phyloP scores from a whole-genome alignment of 2,329 filamentous ascomycete species.

The Alternaria alternata region DNA sequence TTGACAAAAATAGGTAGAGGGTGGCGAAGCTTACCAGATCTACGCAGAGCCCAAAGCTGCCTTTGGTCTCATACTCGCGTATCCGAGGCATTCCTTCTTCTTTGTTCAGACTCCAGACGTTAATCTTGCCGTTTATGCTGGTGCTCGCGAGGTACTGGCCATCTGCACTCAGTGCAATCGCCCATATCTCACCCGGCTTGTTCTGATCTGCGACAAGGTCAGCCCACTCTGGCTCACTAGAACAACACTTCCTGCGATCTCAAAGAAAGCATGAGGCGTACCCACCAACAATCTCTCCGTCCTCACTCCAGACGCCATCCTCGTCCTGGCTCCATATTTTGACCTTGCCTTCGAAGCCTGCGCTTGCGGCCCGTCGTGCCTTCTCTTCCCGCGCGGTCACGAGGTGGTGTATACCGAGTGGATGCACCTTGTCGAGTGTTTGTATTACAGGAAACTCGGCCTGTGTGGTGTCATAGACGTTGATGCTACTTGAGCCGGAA shows the following conservation, averaged over 20 bases:
- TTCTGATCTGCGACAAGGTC: constrained; percentile 55
- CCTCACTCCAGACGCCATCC: constrained; percentile 62
- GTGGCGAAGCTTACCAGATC: constrained; percentile 66
- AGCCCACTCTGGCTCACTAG: constrained; percentile 6
- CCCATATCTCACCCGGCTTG: constrained; percentile 81
- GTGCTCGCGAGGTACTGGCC: constrained; percentile 87
- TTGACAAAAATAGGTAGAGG: background rate
- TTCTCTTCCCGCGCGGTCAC: constrained; percentile 73
- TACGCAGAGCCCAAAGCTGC: constrained; percentile 88
- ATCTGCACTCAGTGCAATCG: constrained; percentile 82
- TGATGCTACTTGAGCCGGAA: constrained; percentile 75
- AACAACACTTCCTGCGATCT: background rate
- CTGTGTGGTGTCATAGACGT: constrained; percentile 77
- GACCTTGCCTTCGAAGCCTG: constrained; percentile 88
- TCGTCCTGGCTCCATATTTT: constrained; percentile 77
- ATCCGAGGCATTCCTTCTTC: constrained; percentile 68
- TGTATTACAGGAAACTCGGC: constrained; percentile 79
- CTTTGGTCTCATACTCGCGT: constrained; percentile 87
- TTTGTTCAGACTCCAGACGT: constrained; percentile 77
- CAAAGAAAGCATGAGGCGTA: constrained; percentile 34
- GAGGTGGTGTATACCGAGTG: constrained; percentile 90
- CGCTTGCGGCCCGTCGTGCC: constrained; percentile 71
- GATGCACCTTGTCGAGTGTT: constrained; percentile 80
- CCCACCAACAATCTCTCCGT: constrained; percentile 55
- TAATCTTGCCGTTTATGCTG: constrained; percentile 85